These are phyloP conservation scores for Podospora comata DNA, from an alignment of 495 filamentous ascomycete genomes.

Conservation along the genomic window DNA sequence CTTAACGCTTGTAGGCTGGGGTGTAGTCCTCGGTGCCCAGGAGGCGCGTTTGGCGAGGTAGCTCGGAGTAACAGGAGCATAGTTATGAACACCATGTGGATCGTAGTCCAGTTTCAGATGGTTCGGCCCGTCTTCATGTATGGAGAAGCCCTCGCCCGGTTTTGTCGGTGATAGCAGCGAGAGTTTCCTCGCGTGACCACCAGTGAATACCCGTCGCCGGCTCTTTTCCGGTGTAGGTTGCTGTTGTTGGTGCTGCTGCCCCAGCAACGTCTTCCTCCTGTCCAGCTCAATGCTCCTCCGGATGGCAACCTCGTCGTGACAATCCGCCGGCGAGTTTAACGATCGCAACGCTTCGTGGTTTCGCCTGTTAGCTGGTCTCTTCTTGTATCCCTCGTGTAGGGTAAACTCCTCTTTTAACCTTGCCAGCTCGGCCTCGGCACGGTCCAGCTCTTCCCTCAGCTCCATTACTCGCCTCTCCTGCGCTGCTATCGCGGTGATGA, in stretches of 20 bases:
- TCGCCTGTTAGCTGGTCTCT: conserved; percentile 60
- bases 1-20: conserved; percentile 49
- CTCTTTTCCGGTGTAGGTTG: conserved; percentile 37
- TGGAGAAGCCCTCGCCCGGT: conserved; percentile 26
- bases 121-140: conserved; percentile 29
- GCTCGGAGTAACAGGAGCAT: conserved; percentile 19
- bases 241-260: conserved; percentile 49
- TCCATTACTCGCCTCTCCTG: conserved; percentile 93
- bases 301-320: conserved; percentile 39
- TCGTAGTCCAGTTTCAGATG: conserved; percentile 16
- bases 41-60: conserved; percentile 45
- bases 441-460: conserved; percentile 78
- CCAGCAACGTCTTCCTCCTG: conserved; percentile 57
- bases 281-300: conserved; percentile 52
- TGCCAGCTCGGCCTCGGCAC: conserved; percentile 73
- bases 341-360: conserved; percentile 52
- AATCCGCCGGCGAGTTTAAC: conserved; percentile 28
- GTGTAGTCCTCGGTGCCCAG: conserved; percentile 43
- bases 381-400: conserved; percentile 71
- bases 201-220: conserved; percentile 50
- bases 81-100: conserved; percentile 8
- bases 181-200: conserved; percentile 68
- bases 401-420: conserved; percentile 81
- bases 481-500: conserved; percentile 83
- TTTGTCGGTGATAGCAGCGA: conserved; percentile 75